Percentiles rank a stretch among this genome's conserved stretches.
phyloP scores from a whole-genome alignment of 2,329 filamentous ascomycete species.

The Clarireedia sp. region DNA sequence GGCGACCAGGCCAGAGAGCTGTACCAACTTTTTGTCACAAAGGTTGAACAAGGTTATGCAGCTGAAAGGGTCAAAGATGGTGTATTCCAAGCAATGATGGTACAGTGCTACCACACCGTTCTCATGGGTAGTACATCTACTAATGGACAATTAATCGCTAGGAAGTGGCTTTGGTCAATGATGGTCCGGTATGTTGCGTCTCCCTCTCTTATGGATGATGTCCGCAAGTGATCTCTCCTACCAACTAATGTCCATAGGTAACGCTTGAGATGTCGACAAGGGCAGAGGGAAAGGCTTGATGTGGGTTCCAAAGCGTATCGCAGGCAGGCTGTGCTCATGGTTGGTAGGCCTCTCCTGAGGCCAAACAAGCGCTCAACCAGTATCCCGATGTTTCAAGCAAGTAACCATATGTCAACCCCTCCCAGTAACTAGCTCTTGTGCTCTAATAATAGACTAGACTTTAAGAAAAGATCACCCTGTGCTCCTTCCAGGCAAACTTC shows the following conservation, averaged over 20 bases:
- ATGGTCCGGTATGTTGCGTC: slow-evolving; percentile 50
- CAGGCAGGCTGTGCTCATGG: background rate
- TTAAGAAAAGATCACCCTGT: background rate
- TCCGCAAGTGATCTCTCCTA: background rate
- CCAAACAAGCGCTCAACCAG: too few relatives aligned
- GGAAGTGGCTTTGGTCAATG: slow-evolving; percentile 85
- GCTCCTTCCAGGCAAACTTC: too few relatives aligned
- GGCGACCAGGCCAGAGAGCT: slow-evolving; percentile 70
- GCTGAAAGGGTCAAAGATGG: slow-evolving; percentile 80
- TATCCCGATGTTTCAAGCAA: background rate
- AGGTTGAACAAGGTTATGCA: slow-evolving; percentile 64
- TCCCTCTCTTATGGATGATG: background rate
- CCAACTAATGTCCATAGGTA: slow-evolving; percentile 17
- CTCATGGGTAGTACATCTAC: background rate
- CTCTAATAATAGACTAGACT: background rate
- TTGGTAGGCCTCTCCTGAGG: too few relatives aligned
- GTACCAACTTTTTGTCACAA: slow-evolving; percentile 76
- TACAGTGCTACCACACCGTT: slow-evolving; percentile 7
- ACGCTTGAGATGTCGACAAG: slow-evolving; percentile 27
- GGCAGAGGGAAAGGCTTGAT: slow-evolving; percentile 15
- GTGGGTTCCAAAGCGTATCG: background rate
- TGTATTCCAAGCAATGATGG: slow-evolving; percentile 98
- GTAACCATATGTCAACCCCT: too few relatives aligned
- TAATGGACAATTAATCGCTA: slow-evolving; percentile 8
- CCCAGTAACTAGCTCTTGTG: too few relatives aligned